phyloP scores from a whole-genome alignment of 2,329 filamentous ascomycete genomes.

The Xylaria sp. region DNA sequence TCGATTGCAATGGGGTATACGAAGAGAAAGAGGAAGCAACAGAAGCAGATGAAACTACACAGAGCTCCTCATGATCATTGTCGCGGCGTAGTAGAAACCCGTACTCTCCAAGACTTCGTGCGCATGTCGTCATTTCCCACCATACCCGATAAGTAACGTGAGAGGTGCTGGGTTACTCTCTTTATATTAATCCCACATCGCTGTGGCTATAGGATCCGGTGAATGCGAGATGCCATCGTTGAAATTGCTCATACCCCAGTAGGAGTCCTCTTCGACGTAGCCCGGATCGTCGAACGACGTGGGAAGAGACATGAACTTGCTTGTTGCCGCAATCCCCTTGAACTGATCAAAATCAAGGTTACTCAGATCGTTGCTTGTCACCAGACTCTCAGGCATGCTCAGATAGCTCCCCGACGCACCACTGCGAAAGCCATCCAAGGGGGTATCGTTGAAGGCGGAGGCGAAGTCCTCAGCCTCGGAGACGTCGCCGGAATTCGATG shows the following conservation, averaged over 20 bases:
- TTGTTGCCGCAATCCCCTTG: slow-evolving; percentile 54
- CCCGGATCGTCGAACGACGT: slow-evolving; percentile 47
- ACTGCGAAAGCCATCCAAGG: slow-evolving; percentile 55
- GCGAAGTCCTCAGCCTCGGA: slow-evolving; percentile 68
- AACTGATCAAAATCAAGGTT: slow-evolving; percentile 63
- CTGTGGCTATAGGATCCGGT: slow-evolving; percentile 42
- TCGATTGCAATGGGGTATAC: slow-evolving; percentile 29
- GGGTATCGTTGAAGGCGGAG: slow-evolving; percentile 49
- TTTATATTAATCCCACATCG: slow-evolving; percentile 37
- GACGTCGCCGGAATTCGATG: slow-evolving; percentile 69
- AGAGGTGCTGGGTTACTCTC: not conserved
- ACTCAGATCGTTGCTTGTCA: slow-evolving; percentile 54
- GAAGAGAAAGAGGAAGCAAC: not conserved
- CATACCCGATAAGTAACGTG: not conserved
- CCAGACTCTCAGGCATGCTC: slow-evolving; percentile 51
- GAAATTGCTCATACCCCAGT: slow-evolving; percentile 49
- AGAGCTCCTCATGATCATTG: slow-evolving; percentile 24
- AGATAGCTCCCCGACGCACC: slow-evolving; percentile 55
- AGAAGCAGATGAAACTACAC: slow-evolving; percentile 13
- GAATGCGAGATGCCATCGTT: slow-evolving; percentile 44
- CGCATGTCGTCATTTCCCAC: slow-evolving; percentile 2
- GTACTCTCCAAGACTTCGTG: slow-evolving; percentile 24
- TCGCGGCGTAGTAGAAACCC: slow-evolving; percentile 22
- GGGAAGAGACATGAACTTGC: slow-evolving; percentile 51
- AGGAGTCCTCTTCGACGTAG: slow-evolving; percentile 52